Conservation (phyloP, 2,329 filamentous ascomycete species). For the Scorias spongiosa region DNA sequence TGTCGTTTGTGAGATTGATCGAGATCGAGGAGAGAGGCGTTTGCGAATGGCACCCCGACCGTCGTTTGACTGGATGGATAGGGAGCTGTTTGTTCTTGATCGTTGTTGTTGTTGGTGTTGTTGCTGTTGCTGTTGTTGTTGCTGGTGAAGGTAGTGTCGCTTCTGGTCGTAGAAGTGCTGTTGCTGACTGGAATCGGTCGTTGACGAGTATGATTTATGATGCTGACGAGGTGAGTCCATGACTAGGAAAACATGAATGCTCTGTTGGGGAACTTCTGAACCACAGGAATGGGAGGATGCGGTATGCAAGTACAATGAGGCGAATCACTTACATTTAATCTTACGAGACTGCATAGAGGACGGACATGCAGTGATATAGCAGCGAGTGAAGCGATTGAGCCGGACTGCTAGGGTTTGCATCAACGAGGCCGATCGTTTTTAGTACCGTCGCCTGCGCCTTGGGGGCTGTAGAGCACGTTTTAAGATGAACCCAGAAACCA, state of each 20-base stretch:
- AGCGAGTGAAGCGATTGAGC: conserved; percentile 3
- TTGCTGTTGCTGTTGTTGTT: neutral
- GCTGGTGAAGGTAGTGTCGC: neutral
- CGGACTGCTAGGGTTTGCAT: conserved; percentile 7
- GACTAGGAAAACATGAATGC: conserved; percentile 4
- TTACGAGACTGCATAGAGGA: conserved; percentile 5
- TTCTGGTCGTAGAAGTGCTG: neutral
- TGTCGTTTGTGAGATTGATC: conserved; percentile 15
- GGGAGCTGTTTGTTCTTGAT: conserved; percentile 13
- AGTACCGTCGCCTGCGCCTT: conserved; percentile 9
- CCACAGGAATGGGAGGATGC: conserved; percentile 1
- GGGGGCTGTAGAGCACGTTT: conserved; percentile 11
- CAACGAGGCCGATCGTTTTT: conserved; percentile 11
- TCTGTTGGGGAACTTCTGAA: neutral
- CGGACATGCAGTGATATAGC: conserved; percentile 7
- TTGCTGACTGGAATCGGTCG: neutral
- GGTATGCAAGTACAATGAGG: conserved; percentile 10
- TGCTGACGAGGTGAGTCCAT: conserved; percentile 21
- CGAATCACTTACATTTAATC: conserved; percentile 6
- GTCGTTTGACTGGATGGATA: conserved; percentile 11
- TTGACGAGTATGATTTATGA: conserved; percentile 4
- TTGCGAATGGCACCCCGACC: conserved; percentile 16
- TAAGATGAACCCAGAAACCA: conserved; percentile 14
- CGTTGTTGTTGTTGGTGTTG: conserved; percentile 2
- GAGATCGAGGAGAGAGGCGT: conserved; percentile 11